phyloP scores from a whole-genome alignment of 495 filamentous ascomycete species.

The Thermochaetoides thermophila region DNA sequence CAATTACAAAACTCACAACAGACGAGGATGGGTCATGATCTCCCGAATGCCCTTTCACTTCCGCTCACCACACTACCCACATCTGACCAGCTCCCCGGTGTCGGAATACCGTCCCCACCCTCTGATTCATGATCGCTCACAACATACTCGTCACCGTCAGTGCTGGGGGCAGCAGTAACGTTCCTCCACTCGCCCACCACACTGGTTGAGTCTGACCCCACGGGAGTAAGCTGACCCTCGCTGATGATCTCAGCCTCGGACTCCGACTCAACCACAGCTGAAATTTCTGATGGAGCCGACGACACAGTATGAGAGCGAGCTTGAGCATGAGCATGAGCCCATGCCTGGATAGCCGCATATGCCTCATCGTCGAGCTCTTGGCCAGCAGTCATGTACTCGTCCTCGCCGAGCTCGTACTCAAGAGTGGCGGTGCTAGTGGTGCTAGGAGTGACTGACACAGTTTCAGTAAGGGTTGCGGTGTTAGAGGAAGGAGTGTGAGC shows the following conservation, averaged over 20 bases:
- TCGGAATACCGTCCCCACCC: slow-evolving; percentile 42
- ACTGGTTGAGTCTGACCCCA: slow-evolving; percentile 29
- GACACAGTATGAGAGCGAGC: slow-evolving; percentile 29
- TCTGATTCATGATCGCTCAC: slow-evolving; percentile 57
- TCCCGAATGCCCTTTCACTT: slow-evolving; percentile 24
- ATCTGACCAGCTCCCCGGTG: slow-evolving; percentile 64
- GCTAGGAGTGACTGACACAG: no score
- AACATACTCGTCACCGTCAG: slow-evolving; percentile 36
- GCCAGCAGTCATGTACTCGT: slow-evolving; percentile 34
- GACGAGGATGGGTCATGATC: no score
- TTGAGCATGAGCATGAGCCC: slow-evolving; percentile 31
- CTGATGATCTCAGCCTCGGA: slow-evolving; percentile 31
- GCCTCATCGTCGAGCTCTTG: slow-evolving; percentile 22
- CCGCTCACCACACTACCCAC: slow-evolving; percentile 60
- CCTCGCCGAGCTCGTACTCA: slow-evolving; percentile 19
- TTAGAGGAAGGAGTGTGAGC: no score
- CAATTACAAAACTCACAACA: slow-evolving; percentile 11
- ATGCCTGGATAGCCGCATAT: slow-evolving; percentile 40
- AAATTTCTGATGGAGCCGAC: no score
- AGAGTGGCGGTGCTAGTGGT: slow-evolving; percentile 14
- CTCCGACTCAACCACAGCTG: no score
- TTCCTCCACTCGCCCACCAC: slow-evolving; percentile 30
- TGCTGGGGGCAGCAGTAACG: slow-evolving; percentile 12
- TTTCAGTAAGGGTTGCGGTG: no score
- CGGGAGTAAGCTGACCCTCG: slow-evolving; percentile 33